Evolutionary conservation across 176 grass and related monocot species (phyloP).

Genomic region (Saccharum spontaneum): DNA sequence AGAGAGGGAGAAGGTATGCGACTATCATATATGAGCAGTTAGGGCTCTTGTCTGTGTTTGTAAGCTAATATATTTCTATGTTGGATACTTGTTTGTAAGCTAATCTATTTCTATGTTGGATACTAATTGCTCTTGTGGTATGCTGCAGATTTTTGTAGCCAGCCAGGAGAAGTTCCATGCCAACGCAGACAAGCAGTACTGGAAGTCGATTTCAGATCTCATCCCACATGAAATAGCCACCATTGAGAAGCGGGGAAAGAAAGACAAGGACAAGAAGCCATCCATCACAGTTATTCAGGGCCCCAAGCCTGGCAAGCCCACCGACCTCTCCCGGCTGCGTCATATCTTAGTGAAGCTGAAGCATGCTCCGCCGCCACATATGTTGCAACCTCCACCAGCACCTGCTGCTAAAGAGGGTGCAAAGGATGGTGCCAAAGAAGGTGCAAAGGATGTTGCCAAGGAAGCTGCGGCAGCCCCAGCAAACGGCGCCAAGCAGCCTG

Average conservation of each 20-base stretch:
- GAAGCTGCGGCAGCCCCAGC: slow-evolving; percentile 22
- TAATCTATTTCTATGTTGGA: background rate
- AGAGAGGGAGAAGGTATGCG: slow-evolving; percentile 83
- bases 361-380: slow-evolving; percentile 72
- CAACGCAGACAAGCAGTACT: slow-evolving; percentile 75
- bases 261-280: slow-evolving; percentile 89
- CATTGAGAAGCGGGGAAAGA: slow-evolving; percentile 84
- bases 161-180: slow-evolving; percentile 87
- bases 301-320: slow-evolving; percentile 90
- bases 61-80: background rate
- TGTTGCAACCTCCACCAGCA: slow-evolving; percentile 63
- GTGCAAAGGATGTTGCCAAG: slow-evolving; percentile 27
- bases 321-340: slow-evolving; percentile 83
- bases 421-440: slow-evolving; percentile 35
- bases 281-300: slow-evolving; percentile 77
- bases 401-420: slow-evolving; percentile 46
- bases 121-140: background rate
- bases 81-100: background rate
- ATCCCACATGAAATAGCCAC: slow-evolving; percentile 87
- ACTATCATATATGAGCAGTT: background rate
- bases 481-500: slow-evolving; percentile 42
- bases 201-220: slow-evolving; percentile 92
- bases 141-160: slow-evolving; percentile 57
- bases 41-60: background rate
- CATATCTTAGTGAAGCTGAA: slow-evolving; percentile 87